These are phyloP conservation scores for Sclerotinia glacialis DNA, from an alignment of 2,329 filamentous ascomycete species.

Conservation along the genomic window DNA sequence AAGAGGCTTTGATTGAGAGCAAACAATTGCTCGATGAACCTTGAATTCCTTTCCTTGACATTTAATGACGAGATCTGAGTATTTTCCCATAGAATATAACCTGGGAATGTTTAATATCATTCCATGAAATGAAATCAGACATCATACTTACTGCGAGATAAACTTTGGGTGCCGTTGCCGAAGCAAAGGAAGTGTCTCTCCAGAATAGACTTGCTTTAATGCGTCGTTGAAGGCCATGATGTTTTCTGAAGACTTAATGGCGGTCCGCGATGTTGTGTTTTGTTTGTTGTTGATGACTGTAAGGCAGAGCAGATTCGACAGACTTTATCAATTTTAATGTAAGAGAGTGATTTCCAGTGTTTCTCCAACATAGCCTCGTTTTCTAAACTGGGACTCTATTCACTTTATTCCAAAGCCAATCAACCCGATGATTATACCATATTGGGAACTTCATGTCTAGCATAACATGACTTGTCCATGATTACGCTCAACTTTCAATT, in stretches of 20 bases:
- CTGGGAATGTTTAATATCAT: conserved; percentile 1
- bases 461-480: neutral
- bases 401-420: too few relatives aligned
- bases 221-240: neutral
- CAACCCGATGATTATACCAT: too few relatives aligned
- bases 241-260: neutral
- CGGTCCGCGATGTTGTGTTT: neutral
- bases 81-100: conserved; percentile 18
- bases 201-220: neutral
- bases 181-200: neutral
- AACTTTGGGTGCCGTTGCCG: neutral
- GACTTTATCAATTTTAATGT: neutral
- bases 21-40: conserved; percentile 30
- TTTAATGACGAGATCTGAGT: conserved; percentile 28
- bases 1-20: conserved; percentile 27
- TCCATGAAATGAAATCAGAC: too few relatives aligned
- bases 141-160: conserved; percentile 11
- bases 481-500: neutral
- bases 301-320: too few relatives aligned
- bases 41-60: conserved; percentile 26
- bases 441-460: too few relatives aligned
- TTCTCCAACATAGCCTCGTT: too few relatives aligned
- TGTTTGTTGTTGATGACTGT: neutral
- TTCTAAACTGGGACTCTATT: too few relatives aligned
- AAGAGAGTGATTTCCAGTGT: too few relatives aligned